These are phyloP conservation scores for Angomonas deanei DNA, from an alignment of 208 protist species.

Conservation along the genomic window DNA sequence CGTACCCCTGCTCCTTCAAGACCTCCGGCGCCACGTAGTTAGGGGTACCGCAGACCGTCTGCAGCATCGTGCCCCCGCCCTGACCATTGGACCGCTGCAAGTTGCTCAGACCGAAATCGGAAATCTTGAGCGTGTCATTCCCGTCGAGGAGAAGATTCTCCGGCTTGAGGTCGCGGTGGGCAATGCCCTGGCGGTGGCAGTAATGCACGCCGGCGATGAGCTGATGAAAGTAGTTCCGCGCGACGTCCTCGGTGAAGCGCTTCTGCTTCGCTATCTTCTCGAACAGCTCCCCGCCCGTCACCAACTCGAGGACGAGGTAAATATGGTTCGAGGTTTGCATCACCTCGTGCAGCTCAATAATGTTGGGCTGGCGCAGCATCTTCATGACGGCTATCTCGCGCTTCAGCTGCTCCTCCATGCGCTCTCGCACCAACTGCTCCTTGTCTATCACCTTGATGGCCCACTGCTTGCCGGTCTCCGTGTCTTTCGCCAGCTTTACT, in stretches of 20 bases:
- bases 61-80: constrained; percentile 41
- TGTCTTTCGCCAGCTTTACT: constrained; percentile 65
- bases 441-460: constrained; percentile 91
- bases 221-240: constrained; percentile 93
- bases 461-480: constrained; percentile 44
- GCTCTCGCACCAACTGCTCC: constrained; percentile 66
- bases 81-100: constrained; percentile 39
- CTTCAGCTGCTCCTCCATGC: constrained; percentile 88
- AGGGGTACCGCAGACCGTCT: constrained; percentile 90
- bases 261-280: constrained; percentile 84
- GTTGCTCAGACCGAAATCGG: constrained; percentile 91
- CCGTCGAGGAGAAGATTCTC: constrained; percentile 87
- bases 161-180: constrained; percentile 89
- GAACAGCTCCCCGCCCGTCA: constrained; percentile 92
- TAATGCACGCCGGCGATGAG: constrained; percentile 93
- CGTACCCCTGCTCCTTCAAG: constrained; percentile 89
- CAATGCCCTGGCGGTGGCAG: constrained; percentile 87
- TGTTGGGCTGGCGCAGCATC: constrained; percentile 70
- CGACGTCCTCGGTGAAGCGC: constrained; percentile 79
- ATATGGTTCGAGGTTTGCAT: constrained; percentile 84
- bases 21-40: constrained; percentile 94
- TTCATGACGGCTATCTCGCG: constrained; percentile 88
- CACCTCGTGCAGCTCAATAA: constrained; percentile 85
- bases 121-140: constrained; percentile 83
- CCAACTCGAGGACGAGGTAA: constrained; percentile 89